Evolutionary conservation across 1,284 basidiomycete genomes (phyloP).

Genomic region (Bondarzewia mesenterica): DNA sequence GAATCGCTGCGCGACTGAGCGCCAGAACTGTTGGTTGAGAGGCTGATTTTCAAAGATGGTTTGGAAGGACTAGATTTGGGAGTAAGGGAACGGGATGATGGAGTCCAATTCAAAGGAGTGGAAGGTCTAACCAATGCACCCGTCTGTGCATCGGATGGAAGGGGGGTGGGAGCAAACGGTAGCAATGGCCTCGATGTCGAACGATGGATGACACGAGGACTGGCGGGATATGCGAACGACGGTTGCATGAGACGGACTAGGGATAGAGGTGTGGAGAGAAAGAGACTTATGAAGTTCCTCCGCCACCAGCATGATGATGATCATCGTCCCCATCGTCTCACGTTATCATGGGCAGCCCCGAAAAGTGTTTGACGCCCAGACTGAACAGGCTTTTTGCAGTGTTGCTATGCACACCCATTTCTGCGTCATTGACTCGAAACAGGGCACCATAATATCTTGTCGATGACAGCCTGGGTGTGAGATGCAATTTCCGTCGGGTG

Average conservation of each 20-base stretch:
- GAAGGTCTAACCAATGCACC: background rate
- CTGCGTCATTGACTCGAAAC: too few relatives aligned
- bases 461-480: too few relatives aligned
- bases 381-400: background rate
- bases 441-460: too few relatives aligned
- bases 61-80: background rate
- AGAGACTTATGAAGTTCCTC: background rate
- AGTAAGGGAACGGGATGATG: background rate
- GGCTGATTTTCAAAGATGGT: slow-evolving; percentile 3
- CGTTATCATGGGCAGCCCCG: background rate
- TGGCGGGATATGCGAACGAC: background rate
- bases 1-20: background rate
- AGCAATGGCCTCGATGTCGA: slow-evolving; percentile 1
- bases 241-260: background rate
- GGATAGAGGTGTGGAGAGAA: background rate
- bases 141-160: background rate
- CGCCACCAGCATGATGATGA: background rate
- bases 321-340: background rate
- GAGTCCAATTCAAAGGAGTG: background rate
- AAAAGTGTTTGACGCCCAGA: background rate
- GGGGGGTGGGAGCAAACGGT: background rate
- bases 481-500: too few relatives aligned
- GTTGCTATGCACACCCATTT: background rate
- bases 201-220: background rate
- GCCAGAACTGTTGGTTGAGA: background rate